Percentiles rank a stretch among this genome's conserved stretches.
These are phyloP conservation scores for Moesziomyces globuligerus DNA, from an alignment of 1,284 basidiomycete genomes.

Conservation along the genomic window DNA sequence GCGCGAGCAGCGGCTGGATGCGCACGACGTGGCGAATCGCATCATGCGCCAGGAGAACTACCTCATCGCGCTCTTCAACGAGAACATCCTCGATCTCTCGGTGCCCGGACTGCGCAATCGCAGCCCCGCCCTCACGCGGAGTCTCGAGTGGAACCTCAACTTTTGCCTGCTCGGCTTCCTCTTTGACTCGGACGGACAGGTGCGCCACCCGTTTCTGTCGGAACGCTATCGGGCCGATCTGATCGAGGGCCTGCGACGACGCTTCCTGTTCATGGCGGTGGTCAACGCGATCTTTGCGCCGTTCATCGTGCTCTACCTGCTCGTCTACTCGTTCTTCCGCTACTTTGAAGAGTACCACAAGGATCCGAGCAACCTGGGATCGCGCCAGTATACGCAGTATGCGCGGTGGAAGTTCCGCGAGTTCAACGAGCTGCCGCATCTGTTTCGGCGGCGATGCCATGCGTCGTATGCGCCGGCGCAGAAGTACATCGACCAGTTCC, in stretches of 20 bases:
- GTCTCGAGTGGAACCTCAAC: conserved; percentile 93
- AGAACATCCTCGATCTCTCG: conserved; percentile 87
- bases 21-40: conserved; percentile 94
- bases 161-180: conserved; percentile 94
- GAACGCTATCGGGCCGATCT: conserved; percentile 80
- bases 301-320: conserved; percentile 94
- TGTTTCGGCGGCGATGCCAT: conserved; percentile 85
- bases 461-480: conserved; percentile 88
- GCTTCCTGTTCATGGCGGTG: conserved; percentile 95
- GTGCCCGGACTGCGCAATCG: conserved; percentile 71
- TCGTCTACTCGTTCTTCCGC: conserved; percentile 98
- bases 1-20: conserved; percentile 72
- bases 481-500: conserved; percentile 96
- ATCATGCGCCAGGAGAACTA: conserved; percentile 99
- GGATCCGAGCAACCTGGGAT: conserved; percentile 91
- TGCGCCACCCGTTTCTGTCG: conserved; percentile 88
- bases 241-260: conserved; percentile 81
- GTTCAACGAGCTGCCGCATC: conserved; percentile 96
- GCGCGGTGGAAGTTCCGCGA: conserved; percentile 99
- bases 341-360: conserved; percentile 99
- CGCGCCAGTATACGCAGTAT: conserved; percentile 89
- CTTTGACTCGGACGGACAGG: conserved; percentile 86
- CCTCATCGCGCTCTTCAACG: conserved; percentile 96
- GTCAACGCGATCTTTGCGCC: conserved; percentile 94
- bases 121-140: conserved; percentile 80